phyloP scores from a whole-genome alignment of 495 filamentous ascomycete genomes.

The Aspergillus kassunensis region DNA sequence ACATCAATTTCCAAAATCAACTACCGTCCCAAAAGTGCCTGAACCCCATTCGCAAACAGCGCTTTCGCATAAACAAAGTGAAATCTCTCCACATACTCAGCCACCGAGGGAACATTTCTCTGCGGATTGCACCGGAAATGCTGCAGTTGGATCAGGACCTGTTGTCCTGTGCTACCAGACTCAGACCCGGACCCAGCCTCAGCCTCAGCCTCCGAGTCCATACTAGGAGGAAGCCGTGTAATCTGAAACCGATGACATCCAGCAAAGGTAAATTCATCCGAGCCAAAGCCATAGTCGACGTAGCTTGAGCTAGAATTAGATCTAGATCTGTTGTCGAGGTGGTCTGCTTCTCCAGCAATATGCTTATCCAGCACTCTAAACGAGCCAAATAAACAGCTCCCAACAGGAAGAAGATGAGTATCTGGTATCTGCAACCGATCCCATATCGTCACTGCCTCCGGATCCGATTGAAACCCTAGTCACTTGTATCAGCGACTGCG shows the following conservation, averaged over 20 bases:
- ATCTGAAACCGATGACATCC: conserved; percentile 22
- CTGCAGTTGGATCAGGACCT: conserved; percentile 16
- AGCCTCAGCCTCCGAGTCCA: no score
- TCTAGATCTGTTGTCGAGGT: no score
- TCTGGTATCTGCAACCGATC: conserved; percentile 7
- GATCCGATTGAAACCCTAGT: background rate
- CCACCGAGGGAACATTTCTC: conserved; percentile 6
- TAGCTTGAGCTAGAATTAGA: conserved; percentile 6
- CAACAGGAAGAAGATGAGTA: conserved; percentile 8
- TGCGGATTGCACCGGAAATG: conserved; percentile 20
- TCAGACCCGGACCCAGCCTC: no score
- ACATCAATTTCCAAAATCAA: no score
- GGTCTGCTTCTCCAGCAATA: background rate
- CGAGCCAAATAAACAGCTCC: conserved; percentile 15
- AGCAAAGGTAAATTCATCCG: conserved; percentile 16
- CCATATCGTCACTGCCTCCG: conserved; percentile 12
- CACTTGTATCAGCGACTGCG: no score
- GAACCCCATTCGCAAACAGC: conserved; percentile 19
- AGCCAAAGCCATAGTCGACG: conserved; percentile 22
- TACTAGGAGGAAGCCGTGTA: conserved; percentile 1
- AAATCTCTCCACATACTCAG: conserved; percentile 13
- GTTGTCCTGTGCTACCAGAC: background rate
- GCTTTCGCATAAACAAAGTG: conserved; percentile 19
- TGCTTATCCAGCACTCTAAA: conserved; percentile 19
- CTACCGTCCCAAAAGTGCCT: conserved; percentile 6